Evolutionary conservation across 768 basidiomycete genomes (phyloP), one percentile per base, ranked within the genome.

Genomic region (Tulasnella sp.): DNA sequence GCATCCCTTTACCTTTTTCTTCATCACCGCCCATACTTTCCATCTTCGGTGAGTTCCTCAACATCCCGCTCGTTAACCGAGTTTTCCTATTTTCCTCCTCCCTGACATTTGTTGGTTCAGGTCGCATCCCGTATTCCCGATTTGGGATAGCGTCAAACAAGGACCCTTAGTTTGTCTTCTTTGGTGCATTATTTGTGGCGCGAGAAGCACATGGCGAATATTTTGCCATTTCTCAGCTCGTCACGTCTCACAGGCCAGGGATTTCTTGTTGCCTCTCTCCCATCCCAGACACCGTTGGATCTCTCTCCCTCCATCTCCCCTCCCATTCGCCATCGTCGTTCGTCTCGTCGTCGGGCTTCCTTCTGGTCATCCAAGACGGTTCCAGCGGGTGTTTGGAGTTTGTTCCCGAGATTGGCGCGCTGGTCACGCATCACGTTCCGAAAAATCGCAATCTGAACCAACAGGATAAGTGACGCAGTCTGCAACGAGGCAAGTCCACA

Each of bases 401-500:
- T 52, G 26, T 26, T 7, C 8, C 47, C 9, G n/a, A 52, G 47
- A 52, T 52, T 52, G 26, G 47, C n/a, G 47, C 47, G 47, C 47
- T 52, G 47, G 47, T 52, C 47, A 52, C 47, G 47, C 47, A 52
- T 52, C 47, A 52, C 47, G n/a, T 52, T 26, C 47, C 47, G 47
- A 64, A 64, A 64, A 64, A 64, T 64, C 37, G 16, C 37, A 64
- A 64, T 64, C 26, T 34, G 26, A 64, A 64, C 63, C 63, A 64
- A 64, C 63, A 35, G 63, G 37, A 35, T 32, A 8, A 34, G 63
- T 64, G 63, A 64, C 63, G 63, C 63, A 64, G 26, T 64, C 37
- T 39, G 63, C 63, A 64, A 64, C 63, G 63, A 64, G 63, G 63
- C 63, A 35, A 64, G 63, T 32, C 34, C 63, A 64, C 63, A 64